Evolutionary conservation across 2,329 filamentous ascomycete genomes (phyloP), one percentile per base, ranked within the genome.

Genomic region (Zarea fungicola): DNA sequence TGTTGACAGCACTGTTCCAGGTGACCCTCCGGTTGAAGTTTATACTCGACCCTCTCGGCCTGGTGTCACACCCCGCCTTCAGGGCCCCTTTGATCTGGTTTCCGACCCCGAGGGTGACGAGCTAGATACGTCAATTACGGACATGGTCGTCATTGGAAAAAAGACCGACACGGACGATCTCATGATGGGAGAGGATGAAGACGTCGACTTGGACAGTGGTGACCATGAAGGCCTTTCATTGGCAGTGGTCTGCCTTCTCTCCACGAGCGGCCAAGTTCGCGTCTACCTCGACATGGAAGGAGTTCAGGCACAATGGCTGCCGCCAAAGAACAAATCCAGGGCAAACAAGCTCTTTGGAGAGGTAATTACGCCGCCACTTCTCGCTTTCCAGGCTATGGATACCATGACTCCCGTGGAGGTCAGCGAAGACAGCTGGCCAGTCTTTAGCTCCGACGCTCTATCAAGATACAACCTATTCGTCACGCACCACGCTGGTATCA

Each of bases 221-320:
- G 78, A 83, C 48, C 71, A 74, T 51, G 78, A 81, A 54, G 81
- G 81, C 5, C 64, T 84, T 16, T 85, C 81, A 2, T 65, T 84
- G 22, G 71, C 77, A 5, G 67, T 84, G 26, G 60, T 85, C 39
- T 84, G 81, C 58, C 63, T 84, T 8, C 67, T 84, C 2, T 80
- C 80, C 1, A 78, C 75, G 3, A 82, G 77, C 55, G 81, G 81
- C 4, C 78, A 79, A 58, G 68, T 84, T 49, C 74, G 79, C 36
- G 69, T 85, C 31, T 84, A 80, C 55, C 68, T 85, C 11, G 81
- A 85, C 55, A 57, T 81, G 2, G 75, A 82, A 9, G 80, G 80
- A 2, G 73, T 84, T 14, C 76, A 84, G 60, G 81, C 81, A n/a
- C 77, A 83, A 59, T 85, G 81, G 81, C 66, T 85, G 18, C 79